Conservation (phyloP, 768 basidiomycete genomes). For the Hortiboletus campestris region DNA sequence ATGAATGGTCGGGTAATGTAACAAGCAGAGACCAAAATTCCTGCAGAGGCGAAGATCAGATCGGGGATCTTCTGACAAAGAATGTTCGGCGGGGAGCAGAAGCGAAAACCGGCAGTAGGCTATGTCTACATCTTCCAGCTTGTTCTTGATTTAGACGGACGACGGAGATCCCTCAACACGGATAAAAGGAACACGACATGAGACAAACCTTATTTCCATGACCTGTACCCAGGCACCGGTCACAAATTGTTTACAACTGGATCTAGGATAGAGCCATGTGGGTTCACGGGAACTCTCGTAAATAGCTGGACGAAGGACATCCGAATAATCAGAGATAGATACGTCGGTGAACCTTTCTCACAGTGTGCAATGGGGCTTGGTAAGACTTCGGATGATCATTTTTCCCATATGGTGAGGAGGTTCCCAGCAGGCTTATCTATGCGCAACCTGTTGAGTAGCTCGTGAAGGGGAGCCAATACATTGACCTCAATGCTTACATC, state of each 20-base stretch:
- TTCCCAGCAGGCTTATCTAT: conserved; percentile 16
- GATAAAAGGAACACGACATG: conserved; percentile 32
- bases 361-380: neutral
- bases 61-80: conserved; percentile 20
- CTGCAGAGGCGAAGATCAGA: conserved; percentile 18
- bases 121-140: conserved; percentile 8
- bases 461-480: neutral
- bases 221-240: conserved; percentile 25
- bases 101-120: conserved; percentile 14
- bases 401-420: conserved; percentile 2
- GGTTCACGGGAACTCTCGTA: conserved; percentile 10
- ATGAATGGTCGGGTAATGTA: conserved; percentile 19
- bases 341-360: too few relatives aligned
- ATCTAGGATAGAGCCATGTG: conserved; percentile 15
- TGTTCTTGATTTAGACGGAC: conserved; percentile 22
- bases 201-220: conserved; percentile 31
- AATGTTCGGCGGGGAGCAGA: conserved; percentile 14
- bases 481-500: neutral
- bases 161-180: conserved; percentile 24
- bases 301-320: too few relatives aligned
- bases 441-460: neutral
- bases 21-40: conserved; percentile 9
- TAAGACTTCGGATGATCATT: conserved; percentile 17
- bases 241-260: conserved; percentile 1
- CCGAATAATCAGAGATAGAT: too few relatives aligned